These are phyloP conservation scores for Meyerozyma guilliermondii DNA, from an alignment of 1,139 yeast genomes.

Conservation along the genomic window DNA sequence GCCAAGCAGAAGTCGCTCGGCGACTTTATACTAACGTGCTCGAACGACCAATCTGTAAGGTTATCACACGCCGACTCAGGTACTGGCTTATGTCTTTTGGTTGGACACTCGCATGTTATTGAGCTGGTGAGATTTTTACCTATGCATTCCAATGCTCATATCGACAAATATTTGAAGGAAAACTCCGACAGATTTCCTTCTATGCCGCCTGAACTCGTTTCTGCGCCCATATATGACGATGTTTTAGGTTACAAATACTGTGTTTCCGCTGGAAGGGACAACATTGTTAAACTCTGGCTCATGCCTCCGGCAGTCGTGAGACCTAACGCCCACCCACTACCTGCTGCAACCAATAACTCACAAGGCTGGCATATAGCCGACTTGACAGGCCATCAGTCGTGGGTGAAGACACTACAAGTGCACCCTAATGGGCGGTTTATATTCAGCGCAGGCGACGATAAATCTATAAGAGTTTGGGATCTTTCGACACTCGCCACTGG, in stretches of 20 bases:
- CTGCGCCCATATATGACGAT: constrained; percentile 23
- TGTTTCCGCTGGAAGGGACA: constrained; percentile 80
- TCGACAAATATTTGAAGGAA: constrained; percentile 45
- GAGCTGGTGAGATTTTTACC: constrained; percentile 75
- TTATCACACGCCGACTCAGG: constrained; percentile 61
- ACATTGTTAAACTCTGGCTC: constrained; percentile 71
- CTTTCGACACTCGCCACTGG: constrained; percentile 42
- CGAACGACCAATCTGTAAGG: constrained; percentile 76
- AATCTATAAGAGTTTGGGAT: constrained; percentile 77
- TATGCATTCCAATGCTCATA: constrained; percentile 34
- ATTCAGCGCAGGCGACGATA: constrained; percentile 77
- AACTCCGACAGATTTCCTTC: constrained; percentile 27
- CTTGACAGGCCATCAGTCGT: constrained; percentile 73
- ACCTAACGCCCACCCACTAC: constrained; percentile 54
- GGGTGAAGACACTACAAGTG: constrained; percentile 69
- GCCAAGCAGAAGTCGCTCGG: constrained; percentile 24
- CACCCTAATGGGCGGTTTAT: constrained; percentile 76
- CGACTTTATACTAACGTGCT: constrained; percentile 66
- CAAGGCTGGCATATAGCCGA: constrained; percentile 56
- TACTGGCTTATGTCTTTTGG: constrained; percentile 59
- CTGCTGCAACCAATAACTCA: constrained; percentile 46
- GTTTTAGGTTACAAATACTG: constrained; percentile 60
- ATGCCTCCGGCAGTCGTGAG: constrained; percentile 55
- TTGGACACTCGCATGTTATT: constrained; percentile 82
- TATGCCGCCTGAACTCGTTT: constrained; percentile 28